Evolutionary conservation across 495 filamentous ascomycete genomes (phyloP), one percentile per base, ranked within the genome.

Genomic region (Podospora didyma): DNA sequence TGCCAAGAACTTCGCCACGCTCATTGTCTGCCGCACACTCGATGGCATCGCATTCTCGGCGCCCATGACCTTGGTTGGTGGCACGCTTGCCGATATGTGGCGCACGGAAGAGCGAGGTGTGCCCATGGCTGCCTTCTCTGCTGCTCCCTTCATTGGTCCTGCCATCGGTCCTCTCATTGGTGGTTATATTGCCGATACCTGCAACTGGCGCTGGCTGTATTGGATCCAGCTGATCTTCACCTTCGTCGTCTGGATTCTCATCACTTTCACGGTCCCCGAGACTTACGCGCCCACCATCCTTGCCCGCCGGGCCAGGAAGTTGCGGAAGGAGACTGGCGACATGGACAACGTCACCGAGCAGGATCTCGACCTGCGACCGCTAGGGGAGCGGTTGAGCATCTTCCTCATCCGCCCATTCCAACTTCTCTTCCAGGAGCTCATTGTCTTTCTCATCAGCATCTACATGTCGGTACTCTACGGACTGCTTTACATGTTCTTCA

Each of bases 151-250:
- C 63, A 75, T 90, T 31, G 89, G 88, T 3, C 88, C 89, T 44
- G 88, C 88, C 6, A 81, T 82, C 56, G 84, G 84, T 59, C 89
- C 89, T 10, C 79, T 95, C 7, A 78, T 85, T 22, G 89, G 90
- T 68, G 90, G 90, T 42, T 91, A 84, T 69, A 71, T 94, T 6
- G 76, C 78, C 12, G 85, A 89, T 60, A 79, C 79, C 3, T 72
- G 73, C 0, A 87, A 86, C 50, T 95, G 90, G 90, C 75, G 87
- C 55, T 95, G 89, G 89, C 76, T 93, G 2, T 93, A 92, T 75
- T 92, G 88, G 88, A 76, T 92, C 54, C 87, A 89, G 53, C 71
- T 91, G 17, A 93, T 93, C 58, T 57, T 90, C 31, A 64, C 85
- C 47, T 82, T 80, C 41, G 68, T 84, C 47, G 77, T 85, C 46